These are phyloP conservation scores for Claviceps cyperi DNA, from an alignment of 2,329 filamentous ascomycete species.

Conservation along the genomic window DNA sequence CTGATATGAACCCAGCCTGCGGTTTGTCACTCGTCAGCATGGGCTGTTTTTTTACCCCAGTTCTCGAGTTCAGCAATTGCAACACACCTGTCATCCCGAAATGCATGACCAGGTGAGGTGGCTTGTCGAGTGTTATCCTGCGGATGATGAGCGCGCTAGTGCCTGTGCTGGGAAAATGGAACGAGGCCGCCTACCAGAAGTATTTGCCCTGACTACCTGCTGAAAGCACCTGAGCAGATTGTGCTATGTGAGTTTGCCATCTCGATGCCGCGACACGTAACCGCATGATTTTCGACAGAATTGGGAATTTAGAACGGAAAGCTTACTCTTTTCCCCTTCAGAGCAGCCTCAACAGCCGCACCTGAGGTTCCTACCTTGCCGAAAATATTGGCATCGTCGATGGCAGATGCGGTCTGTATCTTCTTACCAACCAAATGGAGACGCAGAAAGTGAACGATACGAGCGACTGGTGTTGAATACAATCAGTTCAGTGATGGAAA, in stretches of 20 bases:
- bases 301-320: too few relatives aligned
- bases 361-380: constrained; percentile 79
- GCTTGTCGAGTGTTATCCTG: constrained; percentile 46
- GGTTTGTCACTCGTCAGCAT: constrained; percentile 3
- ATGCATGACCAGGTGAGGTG: constrained; percentile 82
- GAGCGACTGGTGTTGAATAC: constrained; percentile 44
- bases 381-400: constrained; percentile 74
- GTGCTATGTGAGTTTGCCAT: background rate
- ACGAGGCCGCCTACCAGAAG: constrained; percentile 53
- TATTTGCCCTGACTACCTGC: constrained; percentile 91
- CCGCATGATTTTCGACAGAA: too few relatives aligned
- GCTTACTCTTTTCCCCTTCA: constrained; percentile 54
- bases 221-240: constrained; percentile 30
- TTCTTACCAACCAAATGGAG: constrained; percentile 74
- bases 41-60: background rate
- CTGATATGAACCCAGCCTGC: constrained; percentile 76
- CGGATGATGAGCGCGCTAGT: background rate
- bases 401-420: constrained; percentile 53
- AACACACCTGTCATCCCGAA: constrained; percentile 53
- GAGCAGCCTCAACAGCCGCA: constrained; percentile 54
- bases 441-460: constrained; percentile 72
- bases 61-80: background rate
- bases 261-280: too few relatives aligned
- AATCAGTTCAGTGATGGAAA: background rate
- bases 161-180: constrained; percentile 15